Percentiles rank a stretch among this genome's conserved stretches.
Conservation (phyloP, 139 green algal species). For the Coccomyxa sp. region DNA sequence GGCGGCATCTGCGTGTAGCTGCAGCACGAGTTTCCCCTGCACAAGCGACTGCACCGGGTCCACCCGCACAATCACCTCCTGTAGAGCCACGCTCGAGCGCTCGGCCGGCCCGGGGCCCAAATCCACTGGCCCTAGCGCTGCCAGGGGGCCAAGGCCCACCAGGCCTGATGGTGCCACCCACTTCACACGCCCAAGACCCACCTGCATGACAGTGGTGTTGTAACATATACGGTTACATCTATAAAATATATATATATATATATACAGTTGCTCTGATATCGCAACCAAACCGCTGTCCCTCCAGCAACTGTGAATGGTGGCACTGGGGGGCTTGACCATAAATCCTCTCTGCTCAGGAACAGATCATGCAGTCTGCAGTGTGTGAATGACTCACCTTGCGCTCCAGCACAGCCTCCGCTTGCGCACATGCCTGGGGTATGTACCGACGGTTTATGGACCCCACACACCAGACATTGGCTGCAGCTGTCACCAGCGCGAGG, state of each 20-base stretch:
- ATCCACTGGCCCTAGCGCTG: conserved; percentile 42
- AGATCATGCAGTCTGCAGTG: not conserved
- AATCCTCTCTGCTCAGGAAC: too few species aligned
- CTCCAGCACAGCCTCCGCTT: conserved; percentile 15
- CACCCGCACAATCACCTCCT: conserved; percentile 42
- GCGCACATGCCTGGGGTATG: conserved; percentile 18
- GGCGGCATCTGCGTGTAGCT: conserved; percentile 21
- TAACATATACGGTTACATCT: too few species aligned
- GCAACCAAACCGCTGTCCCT: too few species aligned
- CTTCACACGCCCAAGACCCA: conserved; percentile 36
- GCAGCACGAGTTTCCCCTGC: conserved; percentile 51
- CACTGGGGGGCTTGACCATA: too few species aligned
- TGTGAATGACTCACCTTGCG: not conserved
- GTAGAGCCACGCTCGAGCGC: conserved; percentile 26
- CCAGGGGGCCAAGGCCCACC: conserved; percentile 47
- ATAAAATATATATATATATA: too few species aligned
- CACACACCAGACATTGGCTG: conserved; percentile 41
- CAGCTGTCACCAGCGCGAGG: conserved; percentile 16
- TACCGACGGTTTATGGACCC: conserved; percentile 26
- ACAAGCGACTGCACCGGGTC: conserved; percentile 47
- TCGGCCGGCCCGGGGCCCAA: conserved; percentile 49
- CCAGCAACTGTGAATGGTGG: too few species aligned
- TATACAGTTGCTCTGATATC: too few species aligned
- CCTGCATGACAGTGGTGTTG: conserved; percentile 27
- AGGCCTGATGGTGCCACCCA: conserved; percentile 51